These are phyloP conservation scores for Diplocarpon mali DNA, from an alignment of 2,329 filamentous ascomycete genomes.

Conservation along the genomic window DNA sequence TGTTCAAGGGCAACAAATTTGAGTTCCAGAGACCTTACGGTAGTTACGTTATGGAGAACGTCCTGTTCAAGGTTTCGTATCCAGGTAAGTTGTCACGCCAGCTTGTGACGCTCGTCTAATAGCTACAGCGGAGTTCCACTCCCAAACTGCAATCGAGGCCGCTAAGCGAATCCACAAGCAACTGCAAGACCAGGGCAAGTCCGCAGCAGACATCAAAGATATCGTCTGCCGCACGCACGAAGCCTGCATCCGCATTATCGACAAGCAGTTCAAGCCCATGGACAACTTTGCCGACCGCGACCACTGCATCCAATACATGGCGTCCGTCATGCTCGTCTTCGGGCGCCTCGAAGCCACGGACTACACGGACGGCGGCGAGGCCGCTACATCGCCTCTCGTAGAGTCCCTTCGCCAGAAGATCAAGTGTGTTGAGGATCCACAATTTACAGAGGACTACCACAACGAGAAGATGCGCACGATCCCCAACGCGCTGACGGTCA, in stretches of 20 bases:
- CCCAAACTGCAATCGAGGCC: constrained; percentile 93
- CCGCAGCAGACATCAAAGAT: constrained; percentile 83
- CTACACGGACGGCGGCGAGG: constrained; percentile 87
- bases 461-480: constrained; percentile 89
- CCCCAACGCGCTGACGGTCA: constrained; percentile 91
- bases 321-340: constrained; percentile 88
- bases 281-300: constrained; percentile 99
- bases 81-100: constrained; percentile 54
- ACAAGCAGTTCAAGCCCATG: constrained; percentile 99
- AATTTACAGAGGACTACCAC: constrained; percentile 94
- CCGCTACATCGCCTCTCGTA: constrained; percentile 78
- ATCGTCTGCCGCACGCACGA: constrained; percentile 95
- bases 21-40: constrained; percentile 93
- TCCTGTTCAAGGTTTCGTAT: constrained; percentile 99
- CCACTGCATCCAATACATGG: constrained; percentile 99
- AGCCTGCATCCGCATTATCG: constrained; percentile 96
- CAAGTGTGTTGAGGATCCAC: constrained; percentile 88
- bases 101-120: constrained; percentile 16
- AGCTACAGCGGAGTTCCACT: constrained; percentile 78
- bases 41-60: constrained; percentile 99
- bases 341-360: constrained; percentile 87
- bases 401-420: constrained; percentile 91
- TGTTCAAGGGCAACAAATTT: constrained; percentile 94
- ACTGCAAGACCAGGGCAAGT: constrained; percentile 77
- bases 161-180: constrained; percentile 79